Evolutionary conservation across 192 early-diverging fungal genomes (phyloP), one percentile per base, ranked within the genome.

Genomic region (Dissophora ornata): DNA sequence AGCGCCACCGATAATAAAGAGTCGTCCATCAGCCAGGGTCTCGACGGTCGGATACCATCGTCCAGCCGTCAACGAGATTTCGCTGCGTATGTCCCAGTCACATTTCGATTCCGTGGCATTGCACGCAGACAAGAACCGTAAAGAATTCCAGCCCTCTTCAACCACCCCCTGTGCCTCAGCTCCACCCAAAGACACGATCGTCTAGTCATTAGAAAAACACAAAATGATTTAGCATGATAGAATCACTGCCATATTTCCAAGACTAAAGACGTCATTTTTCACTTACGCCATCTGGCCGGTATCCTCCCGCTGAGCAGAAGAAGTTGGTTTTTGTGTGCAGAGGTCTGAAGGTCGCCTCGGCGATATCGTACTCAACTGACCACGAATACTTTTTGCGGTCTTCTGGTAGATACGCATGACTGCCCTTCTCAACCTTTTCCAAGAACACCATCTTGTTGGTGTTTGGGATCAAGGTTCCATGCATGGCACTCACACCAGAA

Each of bases 41-140:
- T 85, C 81, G 3, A 85, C 84, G 1, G 80, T 80, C 0, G 84
- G 84, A 59, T 85, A 85, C 84, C 84, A 85, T 4, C 84, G 79
- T 1, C 82, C 74, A 3, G 54, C 52, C 13, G 48, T 65, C 57
- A 85, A 75, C n/a, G 57, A 33, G 22, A 58, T 50, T 19, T 80
- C 62, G 19, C 54, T 34, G 13, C 61, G 80, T 6, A 63, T 80
- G 19, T 79, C 61, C 84, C 84, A 85, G 8, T 78, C 67, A 47
- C 84, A 85, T 10, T n/a, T 47, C 0, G 55, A 79, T n/a, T 79
- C 53, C 3, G 60, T 67, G 4, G 40, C 58, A n/a, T 55, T 71
- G 24, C 84, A 85, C 4, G 80, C 71, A 2, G 61, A 64, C 21
- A 81, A 67, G 47, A 74, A 67, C 0, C 84, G 79, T 25, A 85